These are phyloP conservation scores for Xanthoparmelia taractica DNA, from an alignment of 495 filamentous ascomycete genomes.

Conservation along the genomic window DNA sequence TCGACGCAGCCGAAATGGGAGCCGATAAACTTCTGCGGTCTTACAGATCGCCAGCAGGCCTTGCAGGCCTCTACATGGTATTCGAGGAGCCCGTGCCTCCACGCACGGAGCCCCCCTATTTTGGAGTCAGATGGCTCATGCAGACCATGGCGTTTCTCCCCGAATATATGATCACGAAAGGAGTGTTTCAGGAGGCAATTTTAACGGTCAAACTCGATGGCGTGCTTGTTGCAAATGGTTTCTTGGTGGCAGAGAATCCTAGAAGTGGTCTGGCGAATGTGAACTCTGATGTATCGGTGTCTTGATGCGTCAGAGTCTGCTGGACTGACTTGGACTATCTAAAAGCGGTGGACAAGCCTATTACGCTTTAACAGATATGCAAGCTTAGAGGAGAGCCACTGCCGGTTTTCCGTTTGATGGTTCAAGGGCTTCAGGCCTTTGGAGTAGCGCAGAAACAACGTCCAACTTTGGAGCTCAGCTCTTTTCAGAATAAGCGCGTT, in stretches of 20 bases:
- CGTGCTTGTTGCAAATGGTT: slow-evolving; percentile 2
- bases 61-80: background rate
- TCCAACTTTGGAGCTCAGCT: background rate
- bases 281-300: background rate
- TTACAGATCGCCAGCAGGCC: background rate
- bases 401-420: background rate
- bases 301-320: background rate
- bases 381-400: no score
- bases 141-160: background rate
- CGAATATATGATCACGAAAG: background rate
- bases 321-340: background rate
- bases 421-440: background rate
- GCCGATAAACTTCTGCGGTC: background rate
- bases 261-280: background rate
- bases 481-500: background rate
- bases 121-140: background rate
- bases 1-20: background rate
- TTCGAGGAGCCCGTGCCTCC: background rate
- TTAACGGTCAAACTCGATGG: background rate
- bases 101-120: background rate
- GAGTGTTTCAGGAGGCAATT: background rate
- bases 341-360: background rate
- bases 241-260: no score
- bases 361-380: no score
- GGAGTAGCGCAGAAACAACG: background rate